These are phyloP conservation scores for Petunia hybrid DNA, from an alignment of 305 asterid species.

Conservation along the genomic window DNA sequence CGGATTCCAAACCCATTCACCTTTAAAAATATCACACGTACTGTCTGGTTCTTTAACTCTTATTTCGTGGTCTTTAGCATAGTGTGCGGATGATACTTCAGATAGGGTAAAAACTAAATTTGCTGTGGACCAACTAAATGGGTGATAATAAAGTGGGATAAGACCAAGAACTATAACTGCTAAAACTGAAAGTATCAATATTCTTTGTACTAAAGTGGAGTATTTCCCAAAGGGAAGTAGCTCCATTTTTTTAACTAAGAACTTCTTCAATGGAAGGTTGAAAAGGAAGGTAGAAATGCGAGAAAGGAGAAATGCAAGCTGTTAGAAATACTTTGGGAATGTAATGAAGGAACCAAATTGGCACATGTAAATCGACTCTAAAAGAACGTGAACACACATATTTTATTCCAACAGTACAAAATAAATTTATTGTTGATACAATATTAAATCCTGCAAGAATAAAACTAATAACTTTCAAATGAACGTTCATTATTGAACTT, in stretches of 20 bases:
- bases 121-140: conserved; percentile 28
- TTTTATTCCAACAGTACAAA: too few relatives aligned
- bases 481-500: too few relatives aligned
- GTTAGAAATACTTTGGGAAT: neutral
- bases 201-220: conserved; percentile 32
- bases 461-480: too few relatives aligned
- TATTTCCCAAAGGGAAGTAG: conserved; percentile 30
- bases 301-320: neutral
- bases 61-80: conserved; percentile 38
- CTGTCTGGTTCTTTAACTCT: neutral
- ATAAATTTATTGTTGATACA: too few relatives aligned
- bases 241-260: conserved; percentile 43
- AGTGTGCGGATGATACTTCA: conserved; percentile 30
- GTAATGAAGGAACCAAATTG: neutral
- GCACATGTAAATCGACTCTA: neutral
- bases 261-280: neutral
- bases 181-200: conserved; percentile 27
- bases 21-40: conserved; percentile 39
- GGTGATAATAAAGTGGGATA: conserved; percentile 49
- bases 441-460: too few relatives aligned
- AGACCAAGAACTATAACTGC: conserved; percentile 45
- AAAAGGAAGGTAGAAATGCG: neutral
- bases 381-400: too few relatives aligned
- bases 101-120: conserved; percentile 6
- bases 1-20: conserved; percentile 51